Conservation (phyloP, 164 flowering plant genomes). For the Berberis vulgaris region DNA sequence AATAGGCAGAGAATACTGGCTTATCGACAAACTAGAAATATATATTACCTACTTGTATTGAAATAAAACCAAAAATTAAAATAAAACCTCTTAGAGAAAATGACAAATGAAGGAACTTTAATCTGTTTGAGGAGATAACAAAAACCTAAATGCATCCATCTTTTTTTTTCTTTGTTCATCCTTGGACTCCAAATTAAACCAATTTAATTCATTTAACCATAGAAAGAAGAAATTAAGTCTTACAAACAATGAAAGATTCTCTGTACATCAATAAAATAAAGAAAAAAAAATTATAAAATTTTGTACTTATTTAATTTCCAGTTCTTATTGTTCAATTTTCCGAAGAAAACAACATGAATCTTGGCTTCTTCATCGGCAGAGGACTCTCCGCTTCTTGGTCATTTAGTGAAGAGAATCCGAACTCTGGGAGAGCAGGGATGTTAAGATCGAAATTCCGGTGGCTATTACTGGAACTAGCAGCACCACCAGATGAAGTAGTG, state of each 20-base stretch:
- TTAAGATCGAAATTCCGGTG: slow-evolving; percentile 38
- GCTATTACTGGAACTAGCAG: slow-evolving; percentile 9
- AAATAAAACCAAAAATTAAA: no score
- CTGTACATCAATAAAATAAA: background rate
- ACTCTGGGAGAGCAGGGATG: slow-evolving; percentile 4
- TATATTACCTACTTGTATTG: no score
- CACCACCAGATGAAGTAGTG: slow-evolving; percentile 15
- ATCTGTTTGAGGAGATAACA: no score
- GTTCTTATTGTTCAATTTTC: background rate
- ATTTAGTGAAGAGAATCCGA: background rate
- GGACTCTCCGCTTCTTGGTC: slow-evolving; percentile 8
- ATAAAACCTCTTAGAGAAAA: no score
- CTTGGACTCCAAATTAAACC: no score
- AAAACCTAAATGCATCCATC: no score
- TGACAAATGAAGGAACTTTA: no score
- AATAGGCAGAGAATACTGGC: no score
- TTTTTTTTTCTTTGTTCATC: no score
- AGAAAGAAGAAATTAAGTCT: background rate
- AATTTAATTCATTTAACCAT: no score
- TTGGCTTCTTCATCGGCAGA: slow-evolving; percentile 5
- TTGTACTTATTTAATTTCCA: background rate
- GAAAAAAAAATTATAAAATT: background rate
- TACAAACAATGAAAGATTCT: background rate
- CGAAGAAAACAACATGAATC: background rate
- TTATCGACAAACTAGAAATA: no score